phyloP scores from a whole-genome alignment of 2,329 filamentous ascomycete species.

The Verticillium albo-atrum region DNA sequence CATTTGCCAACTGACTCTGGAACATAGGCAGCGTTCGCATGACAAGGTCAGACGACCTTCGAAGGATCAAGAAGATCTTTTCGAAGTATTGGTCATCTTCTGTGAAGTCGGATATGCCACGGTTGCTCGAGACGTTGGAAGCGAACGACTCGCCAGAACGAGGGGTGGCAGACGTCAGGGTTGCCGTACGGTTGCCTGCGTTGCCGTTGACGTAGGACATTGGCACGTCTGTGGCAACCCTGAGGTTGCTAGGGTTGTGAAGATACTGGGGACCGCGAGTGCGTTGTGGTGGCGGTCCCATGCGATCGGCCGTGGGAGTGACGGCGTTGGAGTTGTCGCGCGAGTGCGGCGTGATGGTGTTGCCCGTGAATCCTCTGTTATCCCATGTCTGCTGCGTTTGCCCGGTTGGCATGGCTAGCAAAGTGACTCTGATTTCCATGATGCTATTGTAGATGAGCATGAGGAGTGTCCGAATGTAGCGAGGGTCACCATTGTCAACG shows the following conservation, averaged over 20 bases:
- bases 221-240: constrained; percentile 52
- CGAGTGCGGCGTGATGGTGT: constrained; percentile 46
- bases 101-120: constrained; percentile 53
- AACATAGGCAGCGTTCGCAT: constrained; percentile 67
- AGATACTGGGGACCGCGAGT: constrained; percentile 30
- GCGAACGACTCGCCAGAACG: constrained; percentile 79
- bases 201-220: constrained; percentile 45
- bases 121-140: constrained; percentile 46
- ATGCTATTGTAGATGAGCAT: constrained; percentile 63
- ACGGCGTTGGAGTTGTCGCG: constrained; percentile 49
- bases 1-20: constrained; percentile 60
- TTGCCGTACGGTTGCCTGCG: constrained; percentile 39
- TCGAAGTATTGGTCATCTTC: constrained; percentile 83
- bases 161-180: constrained; percentile 61
- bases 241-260: constrained; percentile 49
- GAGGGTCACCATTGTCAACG: constrained; percentile 60
- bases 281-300: constrained; percentile 27
- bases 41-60: constrained; percentile 68
- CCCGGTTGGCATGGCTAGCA: constrained; percentile 25
- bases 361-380: constrained; percentile 22
- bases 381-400: not conserved
- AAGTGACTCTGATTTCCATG: constrained; percentile 59
- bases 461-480: constrained; percentile 61
- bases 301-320: constrained; percentile 40
- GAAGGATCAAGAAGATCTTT: constrained; percentile 72